phyloP scores from a whole-genome alignment of 2,329 filamentous ascomycete genomes.

The Xylaria sp. region DNA sequence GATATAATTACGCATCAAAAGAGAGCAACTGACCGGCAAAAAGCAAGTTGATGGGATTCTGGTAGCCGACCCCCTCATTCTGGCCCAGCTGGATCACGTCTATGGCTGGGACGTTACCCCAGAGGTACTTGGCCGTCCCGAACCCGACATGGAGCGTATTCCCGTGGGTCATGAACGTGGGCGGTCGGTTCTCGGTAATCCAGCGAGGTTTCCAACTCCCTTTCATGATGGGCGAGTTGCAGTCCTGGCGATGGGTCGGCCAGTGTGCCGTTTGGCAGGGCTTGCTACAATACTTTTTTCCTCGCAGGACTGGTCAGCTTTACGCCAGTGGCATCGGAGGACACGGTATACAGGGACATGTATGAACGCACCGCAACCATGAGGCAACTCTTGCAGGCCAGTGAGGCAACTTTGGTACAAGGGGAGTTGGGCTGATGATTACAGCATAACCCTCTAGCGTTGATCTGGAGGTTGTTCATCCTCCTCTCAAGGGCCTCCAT shows the following conservation, averaged over 20 bases:
- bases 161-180: slow-evolving; percentile 39
- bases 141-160: neutral
- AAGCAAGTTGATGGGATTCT: neutral
- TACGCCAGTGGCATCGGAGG: neutral
- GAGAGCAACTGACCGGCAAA: neutral
- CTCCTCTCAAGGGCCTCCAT: neutral
- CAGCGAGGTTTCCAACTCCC: slow-evolving; percentile 47
- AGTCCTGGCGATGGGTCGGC: slow-evolving; percentile 47
- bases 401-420: slow-evolving; percentile 20
- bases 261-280: slow-evolving; percentile 48
- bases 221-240: slow-evolving; percentile 46
- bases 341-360: neutral
- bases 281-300: slow-evolving; percentile 50
- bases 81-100: slow-evolving; percentile 25
- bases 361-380: slow-evolving; percentile 28
- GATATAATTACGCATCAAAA: neutral
- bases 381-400: slow-evolving; percentile 31
- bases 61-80: slow-evolving; percentile 11
- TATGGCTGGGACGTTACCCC: slow-evolving; percentile 37
- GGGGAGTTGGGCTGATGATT: slow-evolving; percentile 8
- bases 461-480: neutral
- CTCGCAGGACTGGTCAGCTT: neutral
- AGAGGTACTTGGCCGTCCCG: slow-evolving; percentile 30
- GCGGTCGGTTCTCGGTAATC: slow-evolving; percentile 41
- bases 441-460: slow-evolving; percentile 11